phyloP scores from a whole-genome alignment of 2,329 filamentous ascomycete species.

The Sclerotinia trifoliorum region DNA sequence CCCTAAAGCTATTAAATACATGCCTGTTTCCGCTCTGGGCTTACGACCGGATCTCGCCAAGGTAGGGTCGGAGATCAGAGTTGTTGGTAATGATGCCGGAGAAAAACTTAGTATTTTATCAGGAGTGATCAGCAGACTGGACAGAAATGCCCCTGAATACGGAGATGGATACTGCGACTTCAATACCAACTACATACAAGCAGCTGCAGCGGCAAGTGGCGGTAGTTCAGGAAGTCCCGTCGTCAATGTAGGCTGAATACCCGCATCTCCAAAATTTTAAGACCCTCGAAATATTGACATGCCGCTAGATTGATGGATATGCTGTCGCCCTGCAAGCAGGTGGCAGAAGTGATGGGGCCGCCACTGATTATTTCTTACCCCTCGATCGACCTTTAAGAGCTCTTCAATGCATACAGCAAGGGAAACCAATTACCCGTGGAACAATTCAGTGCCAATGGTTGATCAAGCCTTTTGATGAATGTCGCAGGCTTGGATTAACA shows the following conservation, averaged over 20 bases:
- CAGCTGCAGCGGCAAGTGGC: constrained; percentile 92
- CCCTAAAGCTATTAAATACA: constrained; percentile 94
- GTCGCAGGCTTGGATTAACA: constrained; percentile 80
- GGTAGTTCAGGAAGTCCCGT: constrained; percentile 98
- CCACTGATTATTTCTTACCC: constrained; percentile 96
- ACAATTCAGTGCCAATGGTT: constrained; percentile 99
- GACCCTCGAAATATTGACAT: background rate
- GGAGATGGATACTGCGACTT: constrained; percentile 98
- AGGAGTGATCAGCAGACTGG: constrained; percentile 92
- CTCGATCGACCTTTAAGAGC: constrained; percentile 87
- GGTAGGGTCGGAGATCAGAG: constrained; percentile 91
- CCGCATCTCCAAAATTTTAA: background rate
- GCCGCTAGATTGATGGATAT: constrained; percentile 67
- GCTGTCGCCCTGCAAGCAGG: constrained; percentile 93
- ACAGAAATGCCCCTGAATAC: constrained; percentile 96
- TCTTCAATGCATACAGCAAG: constrained; percentile 77
- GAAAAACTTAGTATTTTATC: constrained; percentile 98
- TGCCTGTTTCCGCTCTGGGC: constrained; percentile 78
- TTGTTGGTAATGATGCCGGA: constrained; percentile 97
- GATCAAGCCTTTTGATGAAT: constrained; percentile 96
- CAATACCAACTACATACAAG: constrained; percentile 94
- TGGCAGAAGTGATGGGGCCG: constrained; percentile 88
- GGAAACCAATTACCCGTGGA: constrained; percentile 75
- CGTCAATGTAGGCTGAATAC: constrained; percentile 57
- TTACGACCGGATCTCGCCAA: constrained; percentile 83